A percentile compares a stretch with the other conserved stretches of the same genome.
phyloP scores from a whole-genome alignment of 2,329 filamentous ascomycete species.

The Paraphaeosphaeria sporulosa region DNA sequence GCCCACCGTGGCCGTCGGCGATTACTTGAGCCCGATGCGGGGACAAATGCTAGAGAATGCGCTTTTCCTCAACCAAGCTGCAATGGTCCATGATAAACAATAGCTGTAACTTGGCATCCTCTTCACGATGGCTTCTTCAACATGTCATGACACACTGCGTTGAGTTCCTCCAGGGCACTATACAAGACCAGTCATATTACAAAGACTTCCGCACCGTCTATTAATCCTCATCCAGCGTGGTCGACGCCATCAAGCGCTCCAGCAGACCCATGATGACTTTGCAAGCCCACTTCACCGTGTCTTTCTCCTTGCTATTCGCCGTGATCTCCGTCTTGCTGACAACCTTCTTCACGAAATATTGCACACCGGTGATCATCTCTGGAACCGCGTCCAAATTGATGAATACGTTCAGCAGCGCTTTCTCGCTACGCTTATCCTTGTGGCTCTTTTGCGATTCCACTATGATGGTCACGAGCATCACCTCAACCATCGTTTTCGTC shows the following conservation, averaged over 20 bases:
- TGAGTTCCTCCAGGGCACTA: background rate
- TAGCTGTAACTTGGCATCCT: too few relatives aligned
- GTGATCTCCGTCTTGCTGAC: conserved; percentile 70
- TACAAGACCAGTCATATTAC: conserved; percentile 28
- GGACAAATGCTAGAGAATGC: background rate
- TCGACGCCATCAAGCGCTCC: conserved; percentile 42
- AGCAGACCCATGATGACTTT: conserved; percentile 48
- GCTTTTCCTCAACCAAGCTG: background rate
- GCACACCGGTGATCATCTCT: conserved; percentile 75
- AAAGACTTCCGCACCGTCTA: background rate
- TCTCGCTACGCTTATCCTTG: conserved; percentile 61
- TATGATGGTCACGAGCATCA: conserved; percentile 79
- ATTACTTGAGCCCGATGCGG: background rate
- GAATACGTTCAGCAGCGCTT: conserved; percentile 71
- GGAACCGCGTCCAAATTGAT: conserved; percentile 68
- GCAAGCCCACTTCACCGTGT: conserved; percentile 57
- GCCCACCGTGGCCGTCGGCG: background rate
- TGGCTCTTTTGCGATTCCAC: conserved; percentile 67
- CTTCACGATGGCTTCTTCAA: too few relatives aligned
- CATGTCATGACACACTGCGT: background rate
- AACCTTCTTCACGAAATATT: conserved; percentile 80
- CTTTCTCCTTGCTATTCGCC: conserved; percentile 59
- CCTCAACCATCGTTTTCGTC: conserved; percentile 79
- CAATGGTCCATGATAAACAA: background rate
- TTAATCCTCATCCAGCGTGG: conserved; percentile 50